Evolutionary conservation across 2,329 filamentous ascomycete genomes (phyloP).

Genomic region (Fusarium sp.): DNA sequence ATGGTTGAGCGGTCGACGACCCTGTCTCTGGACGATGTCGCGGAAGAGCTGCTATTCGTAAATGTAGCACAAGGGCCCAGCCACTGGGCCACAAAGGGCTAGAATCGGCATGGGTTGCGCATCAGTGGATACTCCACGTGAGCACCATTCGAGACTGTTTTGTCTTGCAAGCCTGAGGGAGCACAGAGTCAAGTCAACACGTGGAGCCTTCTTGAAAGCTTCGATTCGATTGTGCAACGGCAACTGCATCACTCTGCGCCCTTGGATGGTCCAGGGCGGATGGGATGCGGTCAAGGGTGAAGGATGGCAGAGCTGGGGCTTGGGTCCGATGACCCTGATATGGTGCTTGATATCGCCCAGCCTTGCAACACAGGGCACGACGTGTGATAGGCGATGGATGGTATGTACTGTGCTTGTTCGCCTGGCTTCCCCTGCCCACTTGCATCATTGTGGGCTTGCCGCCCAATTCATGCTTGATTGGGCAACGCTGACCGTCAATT

Average conservation of each 20-base stretch:
- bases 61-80: constrained; percentile 40
- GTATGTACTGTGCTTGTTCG: constrained; percentile 2
- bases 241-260: constrained; percentile 26
- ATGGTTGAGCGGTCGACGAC: constrained; percentile 34
- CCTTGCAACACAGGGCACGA: constrained; percentile 4
- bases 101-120: constrained; percentile 44
- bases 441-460: constrained; percentile 27
- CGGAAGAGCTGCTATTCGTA: constrained; percentile 38
- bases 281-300: constrained; percentile 26
- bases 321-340: constrained; percentile 4
- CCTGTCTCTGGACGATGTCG: constrained; percentile 31
- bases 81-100: constrained; percentile 40
- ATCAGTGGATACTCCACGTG: constrained; percentile 49
- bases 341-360: constrained; percentile 19
- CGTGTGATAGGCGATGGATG: constrained; percentile 15
- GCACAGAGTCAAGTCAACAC: constrained; percentile 44
- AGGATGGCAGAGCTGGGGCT: constrained; percentile 1
- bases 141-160: constrained; percentile 41
- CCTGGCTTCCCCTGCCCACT: constrained; percentile 27
- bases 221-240: constrained; percentile 42
- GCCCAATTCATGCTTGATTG: constrained; percentile 40
- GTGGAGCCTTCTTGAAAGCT: constrained; percentile 44
- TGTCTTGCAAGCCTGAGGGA: constrained; percentile 41
- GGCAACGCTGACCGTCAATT: constrained; percentile 29
- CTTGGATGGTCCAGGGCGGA: constrained; percentile 1